These are phyloP conservation scores for Candida odintsovae DNA, from an alignment of 805 yeast genomes.

Conservation along the genomic window DNA sequence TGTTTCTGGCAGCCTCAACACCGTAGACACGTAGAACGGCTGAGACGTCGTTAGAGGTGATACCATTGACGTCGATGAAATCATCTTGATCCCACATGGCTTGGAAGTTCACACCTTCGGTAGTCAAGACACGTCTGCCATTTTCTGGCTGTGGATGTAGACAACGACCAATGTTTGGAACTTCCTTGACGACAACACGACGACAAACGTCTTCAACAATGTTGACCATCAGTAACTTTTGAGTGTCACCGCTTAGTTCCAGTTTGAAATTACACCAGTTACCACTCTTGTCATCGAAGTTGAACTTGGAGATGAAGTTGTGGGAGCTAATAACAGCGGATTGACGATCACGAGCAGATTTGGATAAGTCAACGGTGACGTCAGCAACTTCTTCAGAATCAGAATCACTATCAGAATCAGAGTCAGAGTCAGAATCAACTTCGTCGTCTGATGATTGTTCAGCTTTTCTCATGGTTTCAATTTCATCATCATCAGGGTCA, in stretches of 20 bases:
- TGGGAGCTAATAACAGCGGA: conserved; percentile 71
- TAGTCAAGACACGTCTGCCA: conserved; percentile 73
- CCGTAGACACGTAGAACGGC: conserved; percentile 91
- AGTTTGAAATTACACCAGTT: conserved; percentile 90
- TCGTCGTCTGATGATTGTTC: conserved; percentile 75
- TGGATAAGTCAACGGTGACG: conserved; percentile 35
- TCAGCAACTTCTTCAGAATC: conserved; percentile 31
- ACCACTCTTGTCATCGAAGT: conserved; percentile 85
- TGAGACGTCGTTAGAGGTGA: conserved; percentile 87
- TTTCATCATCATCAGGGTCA: conserved; percentile 92
- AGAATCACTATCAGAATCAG: conserved; percentile 34
- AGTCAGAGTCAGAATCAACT: conserved; percentile 34
- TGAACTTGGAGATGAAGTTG: conserved; percentile 68
- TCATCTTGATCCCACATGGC: conserved; percentile 99
- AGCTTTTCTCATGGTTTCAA: conserved; percentile 82
- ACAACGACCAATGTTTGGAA: conserved; percentile 89
- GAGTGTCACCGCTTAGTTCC: conserved; percentile 77
- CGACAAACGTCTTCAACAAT: conserved; percentile 90
- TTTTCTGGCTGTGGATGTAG: conserved; percentile 69
- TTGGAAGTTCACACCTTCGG: conserved; percentile 97
- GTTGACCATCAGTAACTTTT: conserved; percentile 95
- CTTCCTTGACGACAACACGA: conserved; percentile 86
- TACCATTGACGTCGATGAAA: conserved; percentile 83
- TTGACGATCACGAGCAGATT: conserved; percentile 78
- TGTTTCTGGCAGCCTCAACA: conserved; percentile 98